Percentiles rank a stretch among this genome's conserved stretches.
Conservation (phyloP, 1,284 basidiomycete species). For the Cutaneotrichosporon cutaneum region DNA sequence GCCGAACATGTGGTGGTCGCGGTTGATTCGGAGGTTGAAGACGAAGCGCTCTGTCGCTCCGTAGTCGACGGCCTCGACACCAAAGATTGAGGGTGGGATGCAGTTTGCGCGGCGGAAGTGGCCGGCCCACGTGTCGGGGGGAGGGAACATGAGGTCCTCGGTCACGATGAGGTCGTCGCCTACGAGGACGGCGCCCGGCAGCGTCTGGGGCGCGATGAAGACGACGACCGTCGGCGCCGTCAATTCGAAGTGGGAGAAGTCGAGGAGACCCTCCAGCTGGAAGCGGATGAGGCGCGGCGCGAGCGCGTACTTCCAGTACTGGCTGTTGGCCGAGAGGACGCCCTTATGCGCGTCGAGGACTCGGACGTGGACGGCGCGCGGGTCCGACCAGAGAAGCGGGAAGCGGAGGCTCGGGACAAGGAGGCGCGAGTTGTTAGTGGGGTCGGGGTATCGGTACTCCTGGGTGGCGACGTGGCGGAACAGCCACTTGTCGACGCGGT, state of each 20-base stretch:
- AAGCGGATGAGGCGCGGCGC: background rate
- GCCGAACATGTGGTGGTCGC: background rate
- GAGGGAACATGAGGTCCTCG: background rate
- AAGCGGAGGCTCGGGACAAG: background rate
- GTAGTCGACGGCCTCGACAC: background rate
- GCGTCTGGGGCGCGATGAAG: background rate
- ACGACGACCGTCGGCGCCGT: background rate
- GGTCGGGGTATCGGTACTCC: background rate
- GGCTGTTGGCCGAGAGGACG: background rate
- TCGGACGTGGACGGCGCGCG: background rate
- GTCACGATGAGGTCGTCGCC: background rate
- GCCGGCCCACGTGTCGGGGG: background rate
- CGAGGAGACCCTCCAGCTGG: background rate
- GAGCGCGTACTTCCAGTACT: background rate
- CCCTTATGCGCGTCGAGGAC: background rate
- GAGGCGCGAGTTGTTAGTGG: background rate
- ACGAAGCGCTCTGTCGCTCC: background rate
- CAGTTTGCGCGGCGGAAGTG: background rate
- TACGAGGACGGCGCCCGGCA: background rate
- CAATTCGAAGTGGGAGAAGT: background rate
- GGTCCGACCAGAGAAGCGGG: background rate
- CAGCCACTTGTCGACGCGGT: conserved; percentile 9
- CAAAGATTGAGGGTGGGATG: background rate
- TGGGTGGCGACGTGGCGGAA: background rate
- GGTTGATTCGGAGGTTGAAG: background rate